Percentiles rank a stretch among this genome's conserved stretches.
phyloP scores from a whole-genome alignment of 305 asterid species.

The Andrographis paniculata region DNA sequence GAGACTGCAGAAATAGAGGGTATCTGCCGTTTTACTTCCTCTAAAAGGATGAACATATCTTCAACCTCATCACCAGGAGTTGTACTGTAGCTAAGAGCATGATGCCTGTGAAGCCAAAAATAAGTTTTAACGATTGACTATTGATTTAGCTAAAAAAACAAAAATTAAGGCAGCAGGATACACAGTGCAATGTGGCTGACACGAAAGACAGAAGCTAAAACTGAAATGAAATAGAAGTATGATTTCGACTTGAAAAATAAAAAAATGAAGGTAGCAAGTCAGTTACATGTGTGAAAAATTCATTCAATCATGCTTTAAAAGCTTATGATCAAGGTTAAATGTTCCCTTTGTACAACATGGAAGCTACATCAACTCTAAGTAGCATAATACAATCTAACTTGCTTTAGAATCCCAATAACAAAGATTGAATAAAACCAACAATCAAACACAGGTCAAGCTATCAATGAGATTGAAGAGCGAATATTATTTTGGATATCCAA shows the following conservation, averaged over 20 bases:
- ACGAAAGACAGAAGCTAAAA: no score
- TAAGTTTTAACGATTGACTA: neutral
- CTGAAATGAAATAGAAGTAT: no score
- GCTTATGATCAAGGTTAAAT: neutral
- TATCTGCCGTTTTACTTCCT: constrained; percentile 72
- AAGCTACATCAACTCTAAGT: neutral
- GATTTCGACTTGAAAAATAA: no score
- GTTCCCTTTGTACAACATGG: neutral
- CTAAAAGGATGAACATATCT: constrained; percentile 79
- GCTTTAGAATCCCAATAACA: neutral
- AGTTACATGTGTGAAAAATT: neutral
- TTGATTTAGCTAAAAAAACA: neutral
- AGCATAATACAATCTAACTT: neutral
- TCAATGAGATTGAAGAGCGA: neutral
- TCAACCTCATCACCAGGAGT: constrained; percentile 99
- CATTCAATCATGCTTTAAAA: neutral
- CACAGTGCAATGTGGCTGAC: no score
- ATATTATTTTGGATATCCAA: neutral
- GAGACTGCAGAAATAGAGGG: constrained; percentile 81
- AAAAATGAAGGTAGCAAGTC: no score
- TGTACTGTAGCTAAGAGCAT: constrained; percentile 65
- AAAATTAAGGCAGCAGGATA: neutral
- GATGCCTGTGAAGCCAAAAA: constrained; percentile 45
- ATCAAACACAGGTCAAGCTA: neutral
- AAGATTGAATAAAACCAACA: no score